Conservation (phyloP, 257 asterid genomes). For the Orobanche coerulescens region DNA sequence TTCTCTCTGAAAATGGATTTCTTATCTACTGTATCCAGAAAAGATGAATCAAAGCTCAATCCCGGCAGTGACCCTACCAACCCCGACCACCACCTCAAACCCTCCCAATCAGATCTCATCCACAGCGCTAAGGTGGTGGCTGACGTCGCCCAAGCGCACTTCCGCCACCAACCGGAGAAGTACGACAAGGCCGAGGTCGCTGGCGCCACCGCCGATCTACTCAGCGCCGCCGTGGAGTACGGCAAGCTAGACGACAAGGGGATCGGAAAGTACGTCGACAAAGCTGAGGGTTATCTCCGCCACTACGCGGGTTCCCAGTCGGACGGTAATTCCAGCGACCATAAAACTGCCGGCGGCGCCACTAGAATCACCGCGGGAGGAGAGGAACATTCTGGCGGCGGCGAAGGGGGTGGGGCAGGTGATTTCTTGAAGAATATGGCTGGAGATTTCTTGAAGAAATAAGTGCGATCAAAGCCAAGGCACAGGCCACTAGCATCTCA, state of each 20-base stretch:
- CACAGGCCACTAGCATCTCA: too few species aligned
- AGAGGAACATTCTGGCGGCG: neutral
- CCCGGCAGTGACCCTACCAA: conserved; percentile 6
- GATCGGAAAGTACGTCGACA: conserved; percentile 36
- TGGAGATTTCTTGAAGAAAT: conserved; percentile 32
- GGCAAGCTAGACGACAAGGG: conserved; percentile 46
- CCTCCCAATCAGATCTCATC: conserved; percentile 36
- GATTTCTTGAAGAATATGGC: conserved; percentile 32
- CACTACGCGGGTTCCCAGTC: conserved; percentile 29
- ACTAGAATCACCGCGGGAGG: neutral
- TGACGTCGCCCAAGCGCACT: conserved; percentile 37
- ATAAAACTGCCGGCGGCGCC: neutral
- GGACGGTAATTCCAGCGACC: conserved; percentile 21
- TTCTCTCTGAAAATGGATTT: conserved; percentile 27
- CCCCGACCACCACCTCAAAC: conserved; percentile 14
- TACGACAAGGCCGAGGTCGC: conserved; percentile 36
- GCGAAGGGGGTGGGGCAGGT: conserved; percentile 5
- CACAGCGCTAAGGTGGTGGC: conserved; percentile 54
- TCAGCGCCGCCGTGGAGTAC: conserved; percentile 42
- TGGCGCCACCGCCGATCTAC: conserved; percentile 50
- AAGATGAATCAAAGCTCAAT: neutral
- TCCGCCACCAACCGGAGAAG: conserved; percentile 34
- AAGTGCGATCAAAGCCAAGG: too few species aligned
- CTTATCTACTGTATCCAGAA: conserved; percentile 21
- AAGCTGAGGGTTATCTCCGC: conserved; percentile 51